Percentiles rank a stretch among this genome's conserved stretches.
Conservation (phyloP, 768 basidiomycete genomes). For the Lactarius psammicola region DNA sequence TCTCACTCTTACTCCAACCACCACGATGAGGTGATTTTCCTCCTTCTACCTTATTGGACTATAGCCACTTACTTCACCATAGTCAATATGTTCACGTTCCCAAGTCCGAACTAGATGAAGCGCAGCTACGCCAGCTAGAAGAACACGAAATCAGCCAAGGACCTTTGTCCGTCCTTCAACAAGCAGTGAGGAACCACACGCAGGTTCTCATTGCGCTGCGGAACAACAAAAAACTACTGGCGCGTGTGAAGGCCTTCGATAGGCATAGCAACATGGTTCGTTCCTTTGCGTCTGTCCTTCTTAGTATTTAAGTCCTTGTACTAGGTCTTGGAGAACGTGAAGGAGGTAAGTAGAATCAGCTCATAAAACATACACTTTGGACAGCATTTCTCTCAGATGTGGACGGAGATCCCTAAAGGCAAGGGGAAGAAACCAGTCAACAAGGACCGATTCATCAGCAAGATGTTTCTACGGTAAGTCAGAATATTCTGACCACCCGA, state of each 20-base stretch:
- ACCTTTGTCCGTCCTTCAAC: constrained; percentile 93
- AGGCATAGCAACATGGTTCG: constrained; percentile 97
- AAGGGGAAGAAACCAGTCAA: constrained; percentile 99
- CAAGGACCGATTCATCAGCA: constrained; percentile 99
- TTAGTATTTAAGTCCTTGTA: constrained; percentile 20
- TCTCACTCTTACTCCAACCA: background rate
- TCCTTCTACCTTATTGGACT: background rate
- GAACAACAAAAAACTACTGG: constrained; percentile 97
- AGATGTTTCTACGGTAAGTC: constrained; percentile 91
- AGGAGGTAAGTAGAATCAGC: constrained; percentile 60
- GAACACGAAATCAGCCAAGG: constrained; percentile 99
- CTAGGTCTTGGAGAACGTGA: constrained; percentile 95
- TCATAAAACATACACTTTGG: background rate
- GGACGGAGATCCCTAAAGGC: constrained; percentile 97
- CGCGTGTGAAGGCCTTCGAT: constrained; percentile 97
- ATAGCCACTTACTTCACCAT: background rate
- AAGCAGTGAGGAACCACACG: constrained; percentile 95
- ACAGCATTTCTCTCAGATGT: constrained; percentile 65
- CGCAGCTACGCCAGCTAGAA: constrained; percentile 91
- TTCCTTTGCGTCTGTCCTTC: constrained; percentile 20
- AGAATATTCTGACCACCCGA: constrained; percentile 20
- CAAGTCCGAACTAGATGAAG: constrained; percentile 96
- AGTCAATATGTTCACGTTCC: constrained; percentile 98
- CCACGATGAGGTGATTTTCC: constrained; percentile 27
- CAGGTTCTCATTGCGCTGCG: constrained; percentile 96